phyloP scores from a whole-genome alignment of 2,329 filamentous ascomycete genomes.

The Lecanicillium sp. region DNA sequence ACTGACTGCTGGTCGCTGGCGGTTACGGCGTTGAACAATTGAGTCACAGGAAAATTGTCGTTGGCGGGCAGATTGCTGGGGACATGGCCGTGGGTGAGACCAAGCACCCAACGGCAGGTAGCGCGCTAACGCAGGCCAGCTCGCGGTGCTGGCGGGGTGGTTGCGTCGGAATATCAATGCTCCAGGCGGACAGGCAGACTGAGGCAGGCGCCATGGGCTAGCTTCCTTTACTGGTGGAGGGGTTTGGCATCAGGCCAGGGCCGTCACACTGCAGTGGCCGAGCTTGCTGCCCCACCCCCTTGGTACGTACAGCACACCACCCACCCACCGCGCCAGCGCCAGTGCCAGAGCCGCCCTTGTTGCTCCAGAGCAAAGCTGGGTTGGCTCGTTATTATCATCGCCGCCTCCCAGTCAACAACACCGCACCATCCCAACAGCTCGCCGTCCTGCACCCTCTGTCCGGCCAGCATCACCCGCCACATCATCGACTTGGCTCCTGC shows the following conservation, averaged over 20 bases:
- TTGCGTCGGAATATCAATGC: slow-evolving; percentile 6
- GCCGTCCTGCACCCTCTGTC: no score
- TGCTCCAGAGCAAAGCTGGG: slow-evolving; percentile 7
- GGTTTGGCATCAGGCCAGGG: no score
- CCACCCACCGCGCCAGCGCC: no score
- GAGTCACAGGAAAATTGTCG: slow-evolving; percentile 35
- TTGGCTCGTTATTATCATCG: background rate
- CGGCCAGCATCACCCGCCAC: no score
- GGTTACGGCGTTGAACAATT: slow-evolving; percentile 10
- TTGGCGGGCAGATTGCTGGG: slow-evolving; percentile 5
- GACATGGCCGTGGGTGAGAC: background rate
- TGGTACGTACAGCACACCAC: no score
- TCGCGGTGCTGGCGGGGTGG: slow-evolving; percentile 5
- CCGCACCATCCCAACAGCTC: no score
- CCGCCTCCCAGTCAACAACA: no score
- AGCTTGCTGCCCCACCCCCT: no score
- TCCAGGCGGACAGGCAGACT: slow-evolving; percentile 4
- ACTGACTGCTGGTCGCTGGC: no score
- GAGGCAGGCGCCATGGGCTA: background rate
- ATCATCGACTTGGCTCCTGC: background rate
- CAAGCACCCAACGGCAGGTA: slow-evolving; percentile 8
- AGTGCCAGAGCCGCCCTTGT: slow-evolving; percentile 6
- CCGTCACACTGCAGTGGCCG: no score
- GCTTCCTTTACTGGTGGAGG: background rate
- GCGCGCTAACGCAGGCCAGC: slow-evolving; percentile 9